phyloP scores from a whole-genome alignment of 148 eudicot species.

The Agrostemma githago region DNA sequence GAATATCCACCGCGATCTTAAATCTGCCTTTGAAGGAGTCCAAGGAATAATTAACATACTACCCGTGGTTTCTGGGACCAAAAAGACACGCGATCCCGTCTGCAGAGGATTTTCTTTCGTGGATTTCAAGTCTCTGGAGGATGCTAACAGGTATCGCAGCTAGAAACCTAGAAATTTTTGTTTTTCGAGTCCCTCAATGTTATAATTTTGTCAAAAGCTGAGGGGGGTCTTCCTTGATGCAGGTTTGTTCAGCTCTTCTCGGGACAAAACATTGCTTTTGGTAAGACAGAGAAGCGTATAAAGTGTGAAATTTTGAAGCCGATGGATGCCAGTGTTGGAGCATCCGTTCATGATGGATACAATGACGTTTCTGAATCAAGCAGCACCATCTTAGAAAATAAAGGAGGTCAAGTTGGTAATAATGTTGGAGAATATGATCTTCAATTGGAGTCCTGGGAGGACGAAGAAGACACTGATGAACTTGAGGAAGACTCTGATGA shows the following conservation, averaged over 20 bases:
- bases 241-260: constrained; percentile 71
- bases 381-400: constrained; percentile 11
- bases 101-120: constrained; percentile 88
- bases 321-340: constrained; percentile 20
- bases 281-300: constrained; percentile 72
- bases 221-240: constrained; percentile 22
- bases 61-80: constrained; percentile 67
- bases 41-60: constrained; percentile 62
- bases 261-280: constrained; percentile 55
- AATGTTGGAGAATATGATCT: constrained; percentile 22
- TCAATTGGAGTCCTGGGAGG: constrained; percentile 23
- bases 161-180: not conserved
- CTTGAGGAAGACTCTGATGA: constrained; percentile 29
- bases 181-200: not conserved
- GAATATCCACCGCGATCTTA: constrained; percentile 75
- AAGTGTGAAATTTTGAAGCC: constrained; percentile 60
- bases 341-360: constrained; percentile 7
- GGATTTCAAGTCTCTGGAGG: constrained; percentile 53
- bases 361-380: constrained; percentile 21
- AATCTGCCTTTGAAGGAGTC: constrained; percentile 63
- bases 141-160: constrained; percentile 57
- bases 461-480: constrained; percentile 23
- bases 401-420: constrained; percentile 24
- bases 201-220: not conserved
- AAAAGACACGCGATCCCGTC: constrained; percentile 84